Evolutionary conservation across 106 monocot genomes (phyloP), one percentile per base, ranked within the genome.

Genomic region (Hemerocallis citrina): DNA sequence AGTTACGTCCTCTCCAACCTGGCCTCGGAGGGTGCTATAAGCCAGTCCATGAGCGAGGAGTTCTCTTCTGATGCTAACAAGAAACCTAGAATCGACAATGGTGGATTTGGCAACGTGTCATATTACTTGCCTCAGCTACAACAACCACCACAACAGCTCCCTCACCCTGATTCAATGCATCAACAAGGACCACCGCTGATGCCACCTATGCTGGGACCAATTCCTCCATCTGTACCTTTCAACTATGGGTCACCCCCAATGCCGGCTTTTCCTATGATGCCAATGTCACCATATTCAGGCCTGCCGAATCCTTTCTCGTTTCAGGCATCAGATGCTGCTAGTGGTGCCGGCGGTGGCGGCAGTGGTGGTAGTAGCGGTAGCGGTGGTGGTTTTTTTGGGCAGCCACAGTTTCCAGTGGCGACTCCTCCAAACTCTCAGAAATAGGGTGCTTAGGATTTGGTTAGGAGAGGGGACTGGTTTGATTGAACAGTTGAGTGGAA

Each of bases 1-100:
- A 79, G 74, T 29, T 77, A 73, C 44, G 84, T 88, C 11, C 74
- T 88, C 31, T 88, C 88, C 7, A 84, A 88, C 40, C 69, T 93
- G 10, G 88, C 81, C 4, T 75, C 86, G 0, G 84, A 87, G 40
- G 75, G 76, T 48, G 59, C 37, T 52, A 73, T 81, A 30, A 36
- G 34, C 21, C 75, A 70, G 11, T 36, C 63, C 9, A 59, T 19
- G 52, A 69, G 69, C 17, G 75, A 79, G 49, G 79, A 90, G n/a
- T 37, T 65, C 40, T 14, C 70, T 71, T 52, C 68, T 25, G 70
- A 72, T 19, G 21, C 35, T 8, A 66, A 6, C 49, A 91, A 92
- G 77, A 75, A 78, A 21, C 70, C 71, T 1, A 84, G 75, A 48
- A 28, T 81, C 29, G 75, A 93, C 2, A 73, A 76, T 36, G 21